Conservation (phyloP, 768 basidiomycete genomes). For the Tulasnella sp. region DNA sequence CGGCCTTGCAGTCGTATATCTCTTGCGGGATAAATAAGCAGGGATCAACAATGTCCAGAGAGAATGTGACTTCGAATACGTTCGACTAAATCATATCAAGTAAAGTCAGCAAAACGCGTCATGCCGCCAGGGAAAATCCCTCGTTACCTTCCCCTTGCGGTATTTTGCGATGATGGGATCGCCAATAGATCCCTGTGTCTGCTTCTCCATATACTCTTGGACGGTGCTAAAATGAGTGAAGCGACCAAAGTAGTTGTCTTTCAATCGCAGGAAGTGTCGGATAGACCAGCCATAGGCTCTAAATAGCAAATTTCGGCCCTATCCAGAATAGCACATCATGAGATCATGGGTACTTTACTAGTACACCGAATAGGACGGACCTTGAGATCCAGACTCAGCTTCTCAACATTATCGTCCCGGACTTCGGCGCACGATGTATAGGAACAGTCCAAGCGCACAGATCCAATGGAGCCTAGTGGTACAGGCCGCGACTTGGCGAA, state of each 20-base stretch:
- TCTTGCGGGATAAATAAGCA: conserved; percentile 48
- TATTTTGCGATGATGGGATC: conserved; percentile 77
- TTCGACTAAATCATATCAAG: conserved; percentile 48
- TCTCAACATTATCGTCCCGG: conserved; percentile 62
- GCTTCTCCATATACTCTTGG: conserved; percentile 70
- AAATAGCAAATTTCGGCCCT: conserved; percentile 48
- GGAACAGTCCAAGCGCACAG: conserved; percentile 49
- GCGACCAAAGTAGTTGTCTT: conserved; percentile 88
- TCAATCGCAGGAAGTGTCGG: conserved; percentile 75
- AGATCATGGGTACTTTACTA: conserved; percentile 11
- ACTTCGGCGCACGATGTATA: conserved; percentile 65
- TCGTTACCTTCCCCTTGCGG: conserved; percentile 58
- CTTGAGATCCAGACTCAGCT: conserved; percentile 52
- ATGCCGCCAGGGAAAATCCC: not conserved
- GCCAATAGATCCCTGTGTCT: conserved; percentile 47
- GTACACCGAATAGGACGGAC: conserved; percentile 30
- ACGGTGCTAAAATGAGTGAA: conserved; percentile 90
- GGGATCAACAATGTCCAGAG: conserved; percentile 40
- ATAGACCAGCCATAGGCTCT: conserved; percentile 80
- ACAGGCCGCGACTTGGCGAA: conserved; percentile 50
- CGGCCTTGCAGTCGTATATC: conserved; percentile 28
- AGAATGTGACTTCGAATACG: conserved; percentile 62
- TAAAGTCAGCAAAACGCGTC: not conserved
- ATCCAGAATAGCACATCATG: not conserved
- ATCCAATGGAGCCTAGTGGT: conserved; percentile 48